These are phyloP conservation scores for Suillus paluster DNA, from an alignment of 768 basidiomycete genomes.

Conservation along the genomic window DNA sequence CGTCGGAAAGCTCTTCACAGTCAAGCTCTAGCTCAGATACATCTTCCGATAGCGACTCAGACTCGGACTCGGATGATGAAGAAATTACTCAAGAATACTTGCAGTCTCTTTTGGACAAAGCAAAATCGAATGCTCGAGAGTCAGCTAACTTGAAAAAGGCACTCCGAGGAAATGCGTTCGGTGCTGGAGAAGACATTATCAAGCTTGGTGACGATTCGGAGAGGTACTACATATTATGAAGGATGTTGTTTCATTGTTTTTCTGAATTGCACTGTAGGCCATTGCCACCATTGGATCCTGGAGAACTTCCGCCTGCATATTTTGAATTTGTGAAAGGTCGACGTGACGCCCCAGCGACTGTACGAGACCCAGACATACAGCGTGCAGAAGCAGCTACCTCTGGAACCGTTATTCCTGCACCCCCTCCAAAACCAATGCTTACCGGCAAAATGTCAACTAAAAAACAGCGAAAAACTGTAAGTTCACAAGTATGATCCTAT, in stretches of 20 bases:
- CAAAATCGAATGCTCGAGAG: constrained; percentile 53
- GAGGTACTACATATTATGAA: constrained; percentile 34
- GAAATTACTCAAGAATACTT: constrained; percentile 64
- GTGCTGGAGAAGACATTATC: constrained; percentile 61
- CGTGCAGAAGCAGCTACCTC: constrained; percentile 55
- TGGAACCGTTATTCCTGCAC: constrained; percentile 53
- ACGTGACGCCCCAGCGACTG: constrained; percentile 46
- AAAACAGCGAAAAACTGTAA: constrained; percentile 71
- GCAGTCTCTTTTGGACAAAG: constrained; percentile 64
- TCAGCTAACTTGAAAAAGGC: constrained; percentile 27
- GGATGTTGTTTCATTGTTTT: constrained; percentile 4
- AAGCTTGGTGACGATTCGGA: constrained; percentile 44
- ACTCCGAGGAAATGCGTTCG: constrained; percentile 28
- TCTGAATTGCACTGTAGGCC: constrained; percentile 41
- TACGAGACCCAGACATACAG: constrained; percentile 68
- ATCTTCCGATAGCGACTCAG: constrained; percentile 38
- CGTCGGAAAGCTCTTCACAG: constrained; percentile 12
- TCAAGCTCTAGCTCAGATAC: constrained; percentile 37
- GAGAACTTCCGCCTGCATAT: constrained; percentile 65
- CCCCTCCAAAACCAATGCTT: constrained; percentile 64
- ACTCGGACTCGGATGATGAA: constrained; percentile 45
- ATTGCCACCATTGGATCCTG: constrained; percentile 69
- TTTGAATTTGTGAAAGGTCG: constrained; percentile 54
- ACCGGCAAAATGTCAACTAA: constrained; percentile 74
- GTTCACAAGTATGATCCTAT: constrained; percentile 17